A percentile compares a stretch with the other conserved stretches of the same genome.
phyloP scores from a whole-genome alignment of 805 yeast species.

The Sugiyamaella floridensis region DNA sequence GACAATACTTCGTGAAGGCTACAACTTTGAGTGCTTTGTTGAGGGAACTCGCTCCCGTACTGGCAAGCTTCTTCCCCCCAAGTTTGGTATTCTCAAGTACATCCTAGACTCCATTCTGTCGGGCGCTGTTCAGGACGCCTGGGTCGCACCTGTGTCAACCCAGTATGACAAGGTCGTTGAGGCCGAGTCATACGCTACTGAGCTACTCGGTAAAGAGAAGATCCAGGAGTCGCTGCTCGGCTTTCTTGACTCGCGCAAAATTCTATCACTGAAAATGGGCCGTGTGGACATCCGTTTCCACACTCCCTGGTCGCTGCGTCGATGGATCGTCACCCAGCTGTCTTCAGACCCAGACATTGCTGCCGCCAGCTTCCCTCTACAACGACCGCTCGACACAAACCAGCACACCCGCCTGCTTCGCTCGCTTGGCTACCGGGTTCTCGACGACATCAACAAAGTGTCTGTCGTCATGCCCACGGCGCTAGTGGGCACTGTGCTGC shows the following conservation, averaged over 20 bases:
- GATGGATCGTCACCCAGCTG: slow-evolving; percentile 29
- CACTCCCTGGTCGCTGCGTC: slow-evolving; percentile 36
- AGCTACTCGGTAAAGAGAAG: slow-evolving; percentile 51
- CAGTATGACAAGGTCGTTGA: slow-evolving; percentile 57
- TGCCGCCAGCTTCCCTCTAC: slow-evolving; percentile 6
- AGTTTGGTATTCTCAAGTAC: slow-evolving; percentile 53
- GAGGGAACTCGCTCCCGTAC: slow-evolving; percentile 64
- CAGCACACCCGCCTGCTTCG: slow-evolving; percentile 32
- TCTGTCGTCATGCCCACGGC: slow-evolving; percentile 50
- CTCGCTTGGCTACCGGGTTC: slow-evolving; percentile 46
- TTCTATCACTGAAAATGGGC: slow-evolving; percentile 33
- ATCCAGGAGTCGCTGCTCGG: slow-evolving; percentile 43
- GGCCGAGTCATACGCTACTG: slow-evolving; percentile 46
- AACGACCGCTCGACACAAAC: slow-evolving; percentile 5
- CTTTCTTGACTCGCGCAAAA: slow-evolving; percentile 30
- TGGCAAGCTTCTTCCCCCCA: slow-evolving; percentile 57
- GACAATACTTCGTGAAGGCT: slow-evolving; percentile 41
- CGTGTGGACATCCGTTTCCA: slow-evolving; percentile 37
- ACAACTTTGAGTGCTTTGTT: slow-evolving; percentile 52
- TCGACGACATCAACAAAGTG: slow-evolving; percentile 46
- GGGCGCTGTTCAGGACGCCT: slow-evolving; percentile 36
- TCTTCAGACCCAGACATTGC: slow-evolving; percentile 6
- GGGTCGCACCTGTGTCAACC: slow-evolving; percentile 50
- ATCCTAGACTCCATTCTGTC: slow-evolving; percentile 41
- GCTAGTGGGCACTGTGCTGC: slow-evolving; percentile 42